Base-by-base conservation (phyloP, 495 filamentous ascomycete species). In the Pyronema domesticum region DNA sequence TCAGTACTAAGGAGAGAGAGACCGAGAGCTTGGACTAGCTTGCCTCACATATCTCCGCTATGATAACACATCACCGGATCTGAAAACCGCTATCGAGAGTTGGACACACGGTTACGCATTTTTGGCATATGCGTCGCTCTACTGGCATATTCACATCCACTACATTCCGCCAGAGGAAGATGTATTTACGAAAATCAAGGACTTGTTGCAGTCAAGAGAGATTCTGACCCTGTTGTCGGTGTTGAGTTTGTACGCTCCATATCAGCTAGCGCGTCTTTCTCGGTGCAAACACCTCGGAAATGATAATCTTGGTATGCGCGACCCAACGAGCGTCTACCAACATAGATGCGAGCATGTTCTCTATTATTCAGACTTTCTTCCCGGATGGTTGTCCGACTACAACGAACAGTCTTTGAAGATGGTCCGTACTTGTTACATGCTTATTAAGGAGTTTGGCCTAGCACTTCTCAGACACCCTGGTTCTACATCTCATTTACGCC, bases 391-490 rank as follows among this genome's bases (percentile, higher is more conserved):
- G 3, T 15, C 40, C 18, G 43, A 55, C 7, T 55, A 34, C 45
- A 36, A 36, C 3, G 18, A 23, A 14, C 40, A 55, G 19, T 40
- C 40, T 7, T 11, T 4, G 18, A 34, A 46, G 9, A 14, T 55
- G 17, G 40, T 48, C 10, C 43, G 40, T 10, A 10, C 34, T 14
- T 55, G 19, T 30, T 7, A n/a, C 0, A 6, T 55, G n/a, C 47
- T 74, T 58, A 70, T 69, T 4, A 73, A 69, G 17, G 72, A 74
- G 46, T 62, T 73, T 60, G 53, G 53, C 15, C 13, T 48, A 43
- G 14, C 37, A 13, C 53, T 55, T 15, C 11, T 55, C 19, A n/a
- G n/a, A n/a, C n/a, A n/a, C n/a, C n/a, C n/a, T n/a, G n/a, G n/a
- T n/a, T n/a, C n/a, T n/a, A n/a, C n/a, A n/a, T n/a, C n/a, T n/a